Percentiles rank a stretch among this genome's conserved stretches.
phyloP scores from a whole-genome alignment of 2,329 filamentous ascomycete genomes.

The Plectosphaerella cucumerina region DNA sequence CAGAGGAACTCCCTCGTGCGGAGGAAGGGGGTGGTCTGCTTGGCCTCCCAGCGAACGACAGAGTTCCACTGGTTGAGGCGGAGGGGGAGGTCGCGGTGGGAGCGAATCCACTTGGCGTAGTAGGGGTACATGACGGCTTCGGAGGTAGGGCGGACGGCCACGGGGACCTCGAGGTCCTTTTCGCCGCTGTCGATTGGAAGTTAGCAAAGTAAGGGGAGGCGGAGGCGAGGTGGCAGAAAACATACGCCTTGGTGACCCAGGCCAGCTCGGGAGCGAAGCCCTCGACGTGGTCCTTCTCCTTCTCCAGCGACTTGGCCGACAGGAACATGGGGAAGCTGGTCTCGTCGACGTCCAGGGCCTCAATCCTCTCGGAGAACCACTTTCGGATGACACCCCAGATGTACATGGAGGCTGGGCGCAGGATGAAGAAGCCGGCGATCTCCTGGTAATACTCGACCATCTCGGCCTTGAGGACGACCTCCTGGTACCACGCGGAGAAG shows the following conservation, averaged over 20 bases:
- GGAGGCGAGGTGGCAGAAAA: constrained; percentile 11
- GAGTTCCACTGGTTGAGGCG: constrained; percentile 98
- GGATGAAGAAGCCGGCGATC: constrained; percentile 95
- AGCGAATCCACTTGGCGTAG: constrained; percentile 95
- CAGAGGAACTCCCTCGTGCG: constrained; percentile 93
- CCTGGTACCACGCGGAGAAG: constrained; percentile 94
- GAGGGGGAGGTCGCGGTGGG: constrained; percentile 89
- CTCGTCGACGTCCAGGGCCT: constrained; percentile 89
- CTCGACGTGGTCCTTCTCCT: constrained; percentile 95
- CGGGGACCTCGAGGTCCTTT: constrained; percentile 80
- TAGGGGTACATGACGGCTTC: constrained; percentile 91
- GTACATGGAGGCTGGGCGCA: constrained; percentile 68
- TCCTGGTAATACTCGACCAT: constrained; percentile 95
- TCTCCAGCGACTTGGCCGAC: constrained; percentile 79
- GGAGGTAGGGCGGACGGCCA: constrained; percentile 64
- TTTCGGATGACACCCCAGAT: constrained; percentile 63
- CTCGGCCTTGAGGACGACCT: constrained; percentile 93
- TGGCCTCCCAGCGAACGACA: constrained; percentile 90
- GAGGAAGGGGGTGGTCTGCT: constrained; percentile 84
- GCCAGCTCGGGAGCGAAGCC: constrained; percentile 94
- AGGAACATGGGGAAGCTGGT: constrained; percentile 97
- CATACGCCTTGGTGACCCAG: constrained; percentile 80
- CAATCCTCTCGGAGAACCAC: constrained; percentile 72
- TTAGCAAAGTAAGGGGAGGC: background rate
- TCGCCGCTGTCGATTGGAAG: too few relatives aligned